These are phyloP conservation scores for Boeremia exigua DNA, from an alignment of 2,329 filamentous ascomycete genomes.

Conservation along the genomic window DNA sequence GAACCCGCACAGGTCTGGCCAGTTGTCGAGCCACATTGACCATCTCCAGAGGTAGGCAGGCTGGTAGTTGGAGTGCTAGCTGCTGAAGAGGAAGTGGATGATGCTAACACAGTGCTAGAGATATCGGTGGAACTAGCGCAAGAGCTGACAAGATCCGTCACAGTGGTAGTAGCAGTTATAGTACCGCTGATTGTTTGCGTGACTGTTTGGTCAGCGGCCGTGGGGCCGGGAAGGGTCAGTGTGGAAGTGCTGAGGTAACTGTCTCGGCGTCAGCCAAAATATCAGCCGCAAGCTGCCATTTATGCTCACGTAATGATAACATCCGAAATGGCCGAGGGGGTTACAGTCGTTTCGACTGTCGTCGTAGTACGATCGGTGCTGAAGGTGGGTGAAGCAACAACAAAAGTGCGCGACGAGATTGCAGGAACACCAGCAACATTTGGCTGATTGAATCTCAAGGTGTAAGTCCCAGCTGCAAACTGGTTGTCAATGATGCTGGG, in stretches of 20 bases:
- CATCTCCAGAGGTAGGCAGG: conserved; percentile 12
- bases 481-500: conserved; percentile 21
- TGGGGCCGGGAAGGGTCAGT: conserved; percentile 3
- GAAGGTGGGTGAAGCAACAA: conserved; percentile 19
- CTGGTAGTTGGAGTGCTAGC: conserved; percentile 3
- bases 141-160: conserved; percentile 4
- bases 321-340: conserved; percentile 6
- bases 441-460: conserved; percentile 23
- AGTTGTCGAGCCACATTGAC: conserved; percentile 11
- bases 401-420: conserved; percentile 21
- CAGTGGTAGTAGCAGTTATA: conserved; percentile 2
- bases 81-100: conserved; percentile 1
- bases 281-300: no score
- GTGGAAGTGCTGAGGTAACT: conserved; percentile 16
- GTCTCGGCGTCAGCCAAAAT: not conserved
- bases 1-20: conserved; percentile 16
- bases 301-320: conserved; percentile 17
- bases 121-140: not conserved
- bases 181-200: conserved; percentile 6
- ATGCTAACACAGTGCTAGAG: not conserved
- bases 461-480: conserved; percentile 25
- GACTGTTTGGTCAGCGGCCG: conserved; percentile 2
- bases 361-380: conserved; percentile 15
- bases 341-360: conserved; percentile 8
- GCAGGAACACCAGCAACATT: conserved; percentile 12